phyloP scores from a whole-genome alignment of 768 basidiomycete species.

The Tremella fuciformis region DNA sequence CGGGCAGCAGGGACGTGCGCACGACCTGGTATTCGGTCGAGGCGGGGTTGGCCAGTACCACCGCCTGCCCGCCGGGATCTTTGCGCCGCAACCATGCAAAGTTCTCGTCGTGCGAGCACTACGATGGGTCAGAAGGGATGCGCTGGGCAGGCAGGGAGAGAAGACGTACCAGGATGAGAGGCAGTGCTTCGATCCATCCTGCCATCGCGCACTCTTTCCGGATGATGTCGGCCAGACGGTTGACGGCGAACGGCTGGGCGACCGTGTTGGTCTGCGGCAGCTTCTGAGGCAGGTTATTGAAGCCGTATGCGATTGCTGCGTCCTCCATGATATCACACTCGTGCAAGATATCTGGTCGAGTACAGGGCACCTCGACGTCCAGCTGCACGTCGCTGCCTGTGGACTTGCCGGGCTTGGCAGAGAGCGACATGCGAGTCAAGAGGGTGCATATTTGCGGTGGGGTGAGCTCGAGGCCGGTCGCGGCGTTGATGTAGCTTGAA shows the following conservation, averaged over 20 bases:
- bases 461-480: conserved; percentile 76
- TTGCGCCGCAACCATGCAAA: conserved; percentile 85
- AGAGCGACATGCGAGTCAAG: conserved; percentile 78
- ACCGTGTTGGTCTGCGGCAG: conserved; percentile 95
- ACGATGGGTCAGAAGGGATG: neutral
- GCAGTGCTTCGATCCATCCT: conserved; percentile 93
- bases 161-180: conserved; percentile 77
- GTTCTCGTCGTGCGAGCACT: conserved; percentile 99
- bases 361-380: conserved; percentile 76
- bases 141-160: neutral
- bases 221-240: conserved; percentile 82
- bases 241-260: conserved; percentile 83
- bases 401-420: conserved; percentile 57
- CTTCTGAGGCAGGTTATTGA: conserved; percentile 87
- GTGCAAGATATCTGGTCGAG: conserved; percentile 95
- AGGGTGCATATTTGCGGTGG: conserved; percentile 66
- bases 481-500: conserved; percentile 91
- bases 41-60: conserved; percentile 95
- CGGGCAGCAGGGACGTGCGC: conserved; percentile 90
- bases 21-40: conserved; percentile 97
- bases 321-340: conserved; percentile 99
- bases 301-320: conserved; percentile 94
- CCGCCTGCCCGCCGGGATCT: conserved; percentile 75
- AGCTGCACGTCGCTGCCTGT: conserved; percentile 66
- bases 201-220: conserved; percentile 88